Evolutionary conservation across 345 rosid species (phyloP).

Genomic region (Linum trigynum): DNA sequence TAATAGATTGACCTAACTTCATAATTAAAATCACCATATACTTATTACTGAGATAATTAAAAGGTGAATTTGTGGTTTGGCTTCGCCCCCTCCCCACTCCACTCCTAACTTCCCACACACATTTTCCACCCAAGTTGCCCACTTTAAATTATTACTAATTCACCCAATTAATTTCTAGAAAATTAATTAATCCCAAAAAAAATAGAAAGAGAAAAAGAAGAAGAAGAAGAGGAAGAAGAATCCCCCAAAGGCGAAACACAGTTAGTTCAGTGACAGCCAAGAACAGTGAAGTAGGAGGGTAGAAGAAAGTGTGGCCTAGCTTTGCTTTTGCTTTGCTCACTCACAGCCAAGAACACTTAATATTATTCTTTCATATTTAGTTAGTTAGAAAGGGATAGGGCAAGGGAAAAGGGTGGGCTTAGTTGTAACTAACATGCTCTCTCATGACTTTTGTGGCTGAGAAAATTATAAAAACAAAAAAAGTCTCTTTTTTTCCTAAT

Average conservation of each 20-base stretch:
- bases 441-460: slow-evolving; percentile 18
- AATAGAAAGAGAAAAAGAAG: no score
- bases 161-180: slow-evolving; percentile 7
- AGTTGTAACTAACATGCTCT: slow-evolving; percentile 24
- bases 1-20: no score
- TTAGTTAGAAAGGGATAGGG: slow-evolving; percentile 18
- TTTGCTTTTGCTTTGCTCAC: slow-evolving; percentile 12
- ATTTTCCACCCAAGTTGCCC: slow-evolving; percentile 9
- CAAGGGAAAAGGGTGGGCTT: neutral
- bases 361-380: neutral
- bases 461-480: slow-evolving; percentile 2
- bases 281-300: slow-evolving; percentile 4
- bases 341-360: slow-evolving; percentile 20
- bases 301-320: slow-evolving; percentile 2
- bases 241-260: slow-evolving; percentile 1
- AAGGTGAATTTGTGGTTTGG: neutral
- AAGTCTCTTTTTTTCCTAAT: neutral
- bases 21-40: neutral
- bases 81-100: slow-evolving; percentile 19
- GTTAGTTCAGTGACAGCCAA: slow-evolving; percentile 45
- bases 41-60: neutral
- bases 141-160: slow-evolving; percentile 3
- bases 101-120: slow-evolving; percentile 16
- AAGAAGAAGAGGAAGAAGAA: no score
- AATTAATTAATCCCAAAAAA: neutral